Evolutionary conservation across 2,329 filamentous ascomycete genomes (phyloP).

Genomic region (Penicillium sp.): DNA sequence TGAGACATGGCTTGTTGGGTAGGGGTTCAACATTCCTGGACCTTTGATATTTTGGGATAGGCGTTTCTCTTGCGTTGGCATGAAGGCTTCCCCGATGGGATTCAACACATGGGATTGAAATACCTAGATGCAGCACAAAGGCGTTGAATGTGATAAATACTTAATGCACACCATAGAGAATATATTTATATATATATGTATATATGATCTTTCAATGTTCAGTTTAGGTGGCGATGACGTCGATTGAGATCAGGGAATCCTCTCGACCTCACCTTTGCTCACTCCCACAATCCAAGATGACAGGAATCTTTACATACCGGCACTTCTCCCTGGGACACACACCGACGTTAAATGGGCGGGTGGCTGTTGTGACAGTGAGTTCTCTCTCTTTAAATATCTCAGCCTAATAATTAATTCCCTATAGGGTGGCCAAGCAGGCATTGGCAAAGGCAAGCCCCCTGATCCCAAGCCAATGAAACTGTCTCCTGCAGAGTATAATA

Average conservation of each 20-base stretch:
- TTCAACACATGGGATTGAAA: conserved; percentile 17
- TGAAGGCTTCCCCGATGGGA: conserved; percentile 14
- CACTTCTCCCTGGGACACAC: conserved; percentile 29
- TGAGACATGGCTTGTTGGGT: conserved; percentile 5
- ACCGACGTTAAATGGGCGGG: conserved; percentile 26
- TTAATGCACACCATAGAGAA: conserved; percentile 5
- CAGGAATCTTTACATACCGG: conserved; percentile 27
- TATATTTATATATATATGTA: background rate
- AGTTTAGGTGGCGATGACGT: background rate
- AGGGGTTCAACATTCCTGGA: conserved; percentile 22
- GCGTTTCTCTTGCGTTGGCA: conserved; percentile 10
- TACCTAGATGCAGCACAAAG: conserved; percentile 12
- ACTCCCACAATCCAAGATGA: conserved; percentile 18
- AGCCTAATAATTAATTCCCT: background rate
- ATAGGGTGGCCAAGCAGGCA: conserved; percentile 32
- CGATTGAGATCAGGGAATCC: too few species aligned
- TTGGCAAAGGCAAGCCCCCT: conserved; percentile 24
- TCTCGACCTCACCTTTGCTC: background rate
- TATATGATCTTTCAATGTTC: too few species aligned
- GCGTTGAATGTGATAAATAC: conserved; percentile 6
- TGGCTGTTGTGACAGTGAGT: conserved; percentile 32
- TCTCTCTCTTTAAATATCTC: background rate
- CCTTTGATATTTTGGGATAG: conserved; percentile 10
- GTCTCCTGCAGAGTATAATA: background rate
- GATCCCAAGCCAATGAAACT: background rate